A percentile compares a stretch with the other conserved stretches of the same genome.
phyloP scores from a whole-genome alignment of 2,329 filamentous ascomycete genomes.

The Diaporthe destruens region DNA sequence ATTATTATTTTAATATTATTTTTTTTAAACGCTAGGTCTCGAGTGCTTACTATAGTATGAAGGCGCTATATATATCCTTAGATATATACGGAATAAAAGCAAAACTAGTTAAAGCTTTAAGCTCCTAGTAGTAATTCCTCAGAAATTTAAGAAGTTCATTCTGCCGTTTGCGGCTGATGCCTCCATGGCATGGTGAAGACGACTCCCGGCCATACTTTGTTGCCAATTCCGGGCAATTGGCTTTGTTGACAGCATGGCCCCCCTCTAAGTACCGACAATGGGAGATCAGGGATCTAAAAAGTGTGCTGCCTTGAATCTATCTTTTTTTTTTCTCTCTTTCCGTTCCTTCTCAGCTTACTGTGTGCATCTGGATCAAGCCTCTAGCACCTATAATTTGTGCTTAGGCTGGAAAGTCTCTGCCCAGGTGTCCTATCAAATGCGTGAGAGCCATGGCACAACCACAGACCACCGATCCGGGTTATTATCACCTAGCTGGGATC shows the following conservation, averaged over 20 bases:
- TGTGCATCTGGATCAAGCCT: not conserved
- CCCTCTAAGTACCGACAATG: not conserved
- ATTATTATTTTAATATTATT: no score
- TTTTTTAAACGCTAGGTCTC: no score
- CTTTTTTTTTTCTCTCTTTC: not conserved
- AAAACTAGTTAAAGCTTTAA: not conserved
- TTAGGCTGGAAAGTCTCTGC: not conserved
- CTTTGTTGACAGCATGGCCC: not conserved
- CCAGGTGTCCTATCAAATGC: not conserved
- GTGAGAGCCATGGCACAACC: not conserved
- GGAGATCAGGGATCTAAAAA: constrained; percentile 1
- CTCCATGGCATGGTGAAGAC: not conserved
- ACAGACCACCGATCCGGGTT: not conserved
- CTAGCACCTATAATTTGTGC: no score
- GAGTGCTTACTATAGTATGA: no score
- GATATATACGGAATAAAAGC: no score
- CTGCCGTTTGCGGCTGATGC: constrained; percentile 5
- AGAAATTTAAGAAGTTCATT: not conserved
- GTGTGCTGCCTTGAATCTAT: not conserved
- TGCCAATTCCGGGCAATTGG: not conserved
- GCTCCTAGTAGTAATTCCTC: not conserved
- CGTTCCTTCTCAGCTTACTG: not conserved
- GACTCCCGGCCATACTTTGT: constrained; percentile 9
- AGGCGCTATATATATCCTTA: no score
- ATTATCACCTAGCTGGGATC: not conserved